Percentiles rank a stretch among this genome's conserved stretches.
These are phyloP conservation scores for Leccinum subgranulosum DNA, from an alignment of 768 basidiomycete genomes.

Conservation along the genomic window DNA sequence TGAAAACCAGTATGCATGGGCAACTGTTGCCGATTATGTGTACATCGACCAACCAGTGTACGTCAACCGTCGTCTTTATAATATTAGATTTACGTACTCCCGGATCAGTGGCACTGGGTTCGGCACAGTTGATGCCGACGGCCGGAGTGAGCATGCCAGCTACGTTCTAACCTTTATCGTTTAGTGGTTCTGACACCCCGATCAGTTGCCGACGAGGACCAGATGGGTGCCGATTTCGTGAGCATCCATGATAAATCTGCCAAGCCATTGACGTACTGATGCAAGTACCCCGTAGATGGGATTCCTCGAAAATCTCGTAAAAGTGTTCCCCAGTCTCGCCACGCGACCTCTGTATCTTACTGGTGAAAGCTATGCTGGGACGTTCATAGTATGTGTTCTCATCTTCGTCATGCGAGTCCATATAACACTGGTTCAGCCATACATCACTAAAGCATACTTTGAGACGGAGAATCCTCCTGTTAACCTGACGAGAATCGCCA, in stretches of 20 bases:
- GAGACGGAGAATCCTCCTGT: constrained; percentile 59
- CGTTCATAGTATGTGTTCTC: constrained; percentile 50
- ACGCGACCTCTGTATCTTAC: constrained; percentile 65
- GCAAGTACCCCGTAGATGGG: constrained; percentile 47
- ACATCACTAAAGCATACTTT: constrained; percentile 72
- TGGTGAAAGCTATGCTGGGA: constrained; percentile 74
- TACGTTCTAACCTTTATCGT: no score
- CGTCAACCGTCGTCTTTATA: no score
- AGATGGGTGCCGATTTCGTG: constrained; percentile 49
- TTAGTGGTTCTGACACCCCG: constrained; percentile 8
- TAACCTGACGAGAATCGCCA: constrained; percentile 59
- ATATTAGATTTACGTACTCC: no score
- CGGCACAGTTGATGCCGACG: no score
- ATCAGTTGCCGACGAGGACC: constrained; percentile 57
- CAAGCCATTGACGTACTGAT: not conserved
- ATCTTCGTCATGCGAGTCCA: constrained; percentile 24
- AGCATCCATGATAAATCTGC: constrained; percentile 15
- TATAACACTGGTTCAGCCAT: constrained; percentile 47
- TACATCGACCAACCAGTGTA: no score
- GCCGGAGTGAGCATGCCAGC: no score
- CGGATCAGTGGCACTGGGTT: no score
- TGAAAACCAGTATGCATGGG: no score
- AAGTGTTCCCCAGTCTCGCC: constrained; percentile 66
- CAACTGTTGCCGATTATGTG: no score
- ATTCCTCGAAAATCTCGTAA: constrained; percentile 66